Conservation (phyloP, 345 rosid species). For the Heritiera littoralis region DNA sequence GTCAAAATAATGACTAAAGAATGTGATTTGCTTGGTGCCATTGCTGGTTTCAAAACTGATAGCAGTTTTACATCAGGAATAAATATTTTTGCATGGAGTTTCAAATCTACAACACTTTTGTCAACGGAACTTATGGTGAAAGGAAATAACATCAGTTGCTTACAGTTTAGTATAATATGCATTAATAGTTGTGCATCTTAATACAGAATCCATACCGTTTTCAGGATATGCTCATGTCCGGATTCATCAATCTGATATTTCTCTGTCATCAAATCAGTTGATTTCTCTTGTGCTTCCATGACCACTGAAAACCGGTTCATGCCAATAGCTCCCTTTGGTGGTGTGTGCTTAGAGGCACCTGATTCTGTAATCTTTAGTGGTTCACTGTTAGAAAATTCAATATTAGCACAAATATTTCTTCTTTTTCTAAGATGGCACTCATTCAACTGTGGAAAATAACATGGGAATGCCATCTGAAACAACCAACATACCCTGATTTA, state of each 20-base stretch:
- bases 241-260: constrained; percentile 28
- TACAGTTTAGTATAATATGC: neutral
- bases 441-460: neutral
- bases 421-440: neutral
- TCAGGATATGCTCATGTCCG: constrained; percentile 7
- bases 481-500: constrained; percentile 48
- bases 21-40: neutral
- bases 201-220: constrained; percentile 31
- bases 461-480: constrained; percentile 1
- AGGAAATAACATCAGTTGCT: constrained; percentile 10
- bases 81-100: neutral
- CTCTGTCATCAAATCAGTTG: constrained; percentile 21
- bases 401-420: neutral
- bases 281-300: constrained; percentile 34
- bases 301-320: constrained; percentile 24
- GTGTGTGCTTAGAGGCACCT: constrained; percentile 24
- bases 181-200: too few relatives aligned
- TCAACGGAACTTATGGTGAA: neutral
- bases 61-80: neutral
- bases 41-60: constrained; percentile 2
- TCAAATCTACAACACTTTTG: neutral
- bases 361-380: constrained; percentile 39
- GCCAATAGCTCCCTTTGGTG: constrained; percentile 20
- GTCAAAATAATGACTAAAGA: neutral
- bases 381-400: constrained; percentile 35